These are phyloP conservation scores for Posidonia oceanica DNA, from an alignment of 116 monocot genomes.

Conservation along the genomic window DNA sequence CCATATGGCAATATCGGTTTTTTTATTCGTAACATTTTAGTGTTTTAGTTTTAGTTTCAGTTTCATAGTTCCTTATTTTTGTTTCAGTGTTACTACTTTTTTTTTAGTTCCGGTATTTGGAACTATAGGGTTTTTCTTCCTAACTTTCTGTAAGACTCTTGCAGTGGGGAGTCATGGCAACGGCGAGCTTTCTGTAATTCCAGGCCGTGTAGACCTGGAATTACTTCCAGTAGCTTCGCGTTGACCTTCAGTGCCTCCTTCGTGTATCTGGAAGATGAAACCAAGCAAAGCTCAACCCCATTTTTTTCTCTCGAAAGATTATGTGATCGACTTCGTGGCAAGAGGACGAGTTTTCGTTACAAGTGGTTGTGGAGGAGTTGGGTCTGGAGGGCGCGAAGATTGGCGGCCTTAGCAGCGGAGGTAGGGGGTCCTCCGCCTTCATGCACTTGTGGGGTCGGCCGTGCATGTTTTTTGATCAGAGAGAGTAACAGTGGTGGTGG, in stretches of 20 bases:
- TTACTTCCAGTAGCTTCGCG: constrained; percentile 76
- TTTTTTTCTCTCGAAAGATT: not conserved
- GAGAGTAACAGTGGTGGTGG: not conserved
- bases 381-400: constrained; percentile 54
- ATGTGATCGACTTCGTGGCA: not conserved
- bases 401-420: constrained; percentile 48
- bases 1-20: too few relatives aligned
- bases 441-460: constrained; percentile 53
- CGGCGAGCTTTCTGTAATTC: constrained; percentile 73
- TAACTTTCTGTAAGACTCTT: too few relatives aligned
- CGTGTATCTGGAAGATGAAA: constrained; percentile 45
- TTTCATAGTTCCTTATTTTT: too few relatives aligned
- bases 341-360: constrained; percentile 13
- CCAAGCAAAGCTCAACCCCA: not conserved
- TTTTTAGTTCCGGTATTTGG: too few relatives aligned
- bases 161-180: too few relatives aligned
- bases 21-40: too few relatives aligned
- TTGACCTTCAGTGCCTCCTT: constrained; percentile 50
- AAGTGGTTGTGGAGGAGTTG: constrained; percentile 73
- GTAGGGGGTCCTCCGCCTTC: constrained; percentile 31
- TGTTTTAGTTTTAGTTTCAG: too few relatives aligned
- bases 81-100: too few relatives aligned
- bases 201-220: constrained; percentile 76
- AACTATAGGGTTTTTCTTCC: too few relatives aligned
- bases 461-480: constrained; percentile 45